These are phyloP conservation scores for Eremothecium coryli DNA, from an alignment of 1,139 yeast genomes.

Conservation along the genomic window DNA sequence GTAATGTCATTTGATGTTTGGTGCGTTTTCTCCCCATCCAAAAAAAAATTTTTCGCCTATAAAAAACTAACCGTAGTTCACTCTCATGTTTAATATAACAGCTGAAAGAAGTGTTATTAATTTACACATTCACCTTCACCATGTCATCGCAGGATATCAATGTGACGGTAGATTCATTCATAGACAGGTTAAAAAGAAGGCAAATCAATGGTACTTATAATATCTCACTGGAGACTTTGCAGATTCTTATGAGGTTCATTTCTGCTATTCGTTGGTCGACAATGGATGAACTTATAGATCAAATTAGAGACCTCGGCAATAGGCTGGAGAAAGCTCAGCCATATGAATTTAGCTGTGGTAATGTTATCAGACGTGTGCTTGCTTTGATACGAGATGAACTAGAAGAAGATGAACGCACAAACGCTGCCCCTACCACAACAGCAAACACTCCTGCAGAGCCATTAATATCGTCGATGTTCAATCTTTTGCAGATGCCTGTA, in stretches of 20 bases:
- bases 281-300: conserved; percentile 59
- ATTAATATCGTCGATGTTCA: conserved; percentile 81
- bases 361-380: conserved; percentile 80
- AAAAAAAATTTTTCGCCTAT: too few relatives aligned
- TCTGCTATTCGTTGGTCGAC: conserved; percentile 85
- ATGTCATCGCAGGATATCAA: conserved; percentile 20
- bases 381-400: conserved; percentile 84
- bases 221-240: conserved; percentile 82
- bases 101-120: too few relatives aligned
- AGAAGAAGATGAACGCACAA: conserved; percentile 39
- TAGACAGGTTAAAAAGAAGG: conserved; percentile 31
- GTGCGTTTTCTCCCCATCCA: too few relatives aligned
- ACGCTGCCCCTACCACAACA: conserved; percentile 13
- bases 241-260: conserved; percentile 75
- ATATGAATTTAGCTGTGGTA: conserved; percentile 79
- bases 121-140: too few relatives aligned
- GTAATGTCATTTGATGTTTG: too few relatives aligned
- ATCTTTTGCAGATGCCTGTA: conserved; percentile 54
- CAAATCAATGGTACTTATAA: conserved; percentile 43
- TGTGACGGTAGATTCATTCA: conserved; percentile 34
- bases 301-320: conserved; percentile 59
- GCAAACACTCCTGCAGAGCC: conserved; percentile 37
- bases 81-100: too few relatives aligned
- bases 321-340: conserved; percentile 58
- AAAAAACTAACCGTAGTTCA: too few relatives aligned